Percentiles rank a stretch among this genome's conserved stretches.
Evolutionary conservation across 2,329 filamentous ascomycete species (phyloP).

Genomic region (Didymellaceae sp.): DNA sequence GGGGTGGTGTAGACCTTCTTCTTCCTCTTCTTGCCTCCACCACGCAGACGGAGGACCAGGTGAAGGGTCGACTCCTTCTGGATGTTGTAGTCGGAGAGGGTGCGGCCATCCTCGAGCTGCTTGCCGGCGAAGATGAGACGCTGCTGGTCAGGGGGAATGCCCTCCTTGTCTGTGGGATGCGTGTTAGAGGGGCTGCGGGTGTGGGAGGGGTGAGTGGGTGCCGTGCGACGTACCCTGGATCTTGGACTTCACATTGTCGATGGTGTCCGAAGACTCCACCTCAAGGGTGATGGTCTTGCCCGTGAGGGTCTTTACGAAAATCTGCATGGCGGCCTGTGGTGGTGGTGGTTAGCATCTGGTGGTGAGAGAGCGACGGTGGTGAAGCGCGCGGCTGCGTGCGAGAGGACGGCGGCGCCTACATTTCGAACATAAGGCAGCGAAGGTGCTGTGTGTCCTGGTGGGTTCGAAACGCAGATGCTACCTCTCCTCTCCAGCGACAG

Average conservation of each 20-base stretch:
- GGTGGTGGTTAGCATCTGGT: slow-evolving; percentile 24
- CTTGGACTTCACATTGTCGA: slow-evolving; percentile 99
- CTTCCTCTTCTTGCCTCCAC: slow-evolving; percentile 96
- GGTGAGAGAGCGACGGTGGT: neutral
- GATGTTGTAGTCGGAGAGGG: slow-evolving; percentile 99
- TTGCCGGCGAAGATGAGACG: slow-evolving; percentile 99
- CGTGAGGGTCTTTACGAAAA: slow-evolving; percentile 76
- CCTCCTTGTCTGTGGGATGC: slow-evolving; percentile 88
- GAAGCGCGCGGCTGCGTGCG: neutral
- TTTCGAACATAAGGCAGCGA: neutral
- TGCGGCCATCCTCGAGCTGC: slow-evolving; percentile 99
- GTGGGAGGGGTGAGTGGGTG: no score
- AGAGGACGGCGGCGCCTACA: neutral
- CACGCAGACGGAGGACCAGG: slow-evolving; percentile 96
- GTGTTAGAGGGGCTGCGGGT: slow-evolving; percentile 29
- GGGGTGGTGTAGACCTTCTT: slow-evolving; percentile 99
- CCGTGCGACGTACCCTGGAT: slow-evolving; percentile 65
- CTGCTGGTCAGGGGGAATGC: slow-evolving; percentile 98
- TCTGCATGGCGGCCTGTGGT: slow-evolving; percentile 53
- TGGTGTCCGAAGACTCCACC: slow-evolving; percentile 99
- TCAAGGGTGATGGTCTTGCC: slow-evolving; percentile 99
- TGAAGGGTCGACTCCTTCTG: slow-evolving; percentile 99
- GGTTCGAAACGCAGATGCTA: neutral
- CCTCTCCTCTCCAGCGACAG: neutral
- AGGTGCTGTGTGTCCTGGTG: no score